Base-by-base conservation (phyloP, 257 asterid species). In the Buddleja alternifolia region DNA sequence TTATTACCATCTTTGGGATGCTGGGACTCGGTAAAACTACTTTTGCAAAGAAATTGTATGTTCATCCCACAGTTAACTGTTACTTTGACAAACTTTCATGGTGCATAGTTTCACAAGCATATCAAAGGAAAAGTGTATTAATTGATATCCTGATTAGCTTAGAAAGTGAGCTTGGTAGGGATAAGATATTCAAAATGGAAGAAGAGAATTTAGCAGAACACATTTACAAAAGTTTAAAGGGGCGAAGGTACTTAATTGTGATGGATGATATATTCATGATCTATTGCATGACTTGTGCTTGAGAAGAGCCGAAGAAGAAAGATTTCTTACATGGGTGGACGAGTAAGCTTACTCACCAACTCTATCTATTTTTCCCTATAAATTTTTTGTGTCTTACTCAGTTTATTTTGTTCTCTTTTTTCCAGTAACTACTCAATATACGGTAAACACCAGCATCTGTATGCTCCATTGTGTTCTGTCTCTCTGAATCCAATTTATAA, bases 261-360 rank as follows among this genome's bases (percentile, higher is more conserved):
- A 14, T 78, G 40, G 89, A 81, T 73, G 90, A 84, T 75, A 14
- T 84, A 4, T 79, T 67, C 84, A 79, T 58, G 80, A 79, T 62
- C 55, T 79, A 51, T 39, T 79, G 67, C 75, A 59, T 16, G 80
- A 75, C 4, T 46, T 79, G 70, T 79, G 81, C 62, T 4, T 67
- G 58, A 60, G 46, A 66, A 71, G 9, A 51, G 73, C 68, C 0
- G 6, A 20, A 37, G 63, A 69, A 57, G 72, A 75, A 40, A 56
- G 51, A 45, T 63, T 80, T 40, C 71, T 51, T 24, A 63, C 55
- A 20, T n/a, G 10, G 1, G 9, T 41, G 8, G 5, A 55, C 12
- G 6, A n/a, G 73, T 69, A 68, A 55, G 74, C 60, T 63, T 39
- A 14, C 51, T 10, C 8, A 10, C 3, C 15, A 2, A 41, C 10